Evolutionary conservation across 176 grass and related monocot species (phyloP).

Genomic region (Oryza longistaminata): DNA sequence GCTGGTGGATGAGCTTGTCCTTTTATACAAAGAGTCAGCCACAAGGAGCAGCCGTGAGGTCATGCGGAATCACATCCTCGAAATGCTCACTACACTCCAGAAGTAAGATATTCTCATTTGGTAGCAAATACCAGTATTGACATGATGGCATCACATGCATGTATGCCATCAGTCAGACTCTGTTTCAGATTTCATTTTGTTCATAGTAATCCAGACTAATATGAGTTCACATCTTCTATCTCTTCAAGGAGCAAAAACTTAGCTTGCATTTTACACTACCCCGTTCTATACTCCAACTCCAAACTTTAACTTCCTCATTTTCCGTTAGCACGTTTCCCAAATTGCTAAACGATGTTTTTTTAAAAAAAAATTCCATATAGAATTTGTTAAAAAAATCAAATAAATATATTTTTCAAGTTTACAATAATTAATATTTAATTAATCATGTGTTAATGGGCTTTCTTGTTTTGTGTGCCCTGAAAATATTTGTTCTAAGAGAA

Average conservation of each 20-base stretch:
- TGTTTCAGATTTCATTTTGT: constrained; percentile 10
- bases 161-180: neutral
- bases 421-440: too few species aligned
- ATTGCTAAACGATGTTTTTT: too few species aligned
- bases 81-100: constrained; percentile 60
- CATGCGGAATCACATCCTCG: constrained; percentile 51
- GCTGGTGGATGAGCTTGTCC: constrained; percentile 76
- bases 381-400: too few species aligned
- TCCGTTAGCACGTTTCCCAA: too few species aligned
- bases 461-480: too few species aligned
- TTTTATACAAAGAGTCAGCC: constrained; percentile 87
- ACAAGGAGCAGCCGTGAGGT: constrained; percentile 57
- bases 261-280: neutral
- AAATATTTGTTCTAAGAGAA: too few species aligned
- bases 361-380: too few species aligned
- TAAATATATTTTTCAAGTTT: too few species aligned
- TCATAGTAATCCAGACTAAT: neutral
- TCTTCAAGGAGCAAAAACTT: neutral
- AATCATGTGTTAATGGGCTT: too few species aligned
- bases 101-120: constrained; percentile 50
- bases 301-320: too few species aligned
- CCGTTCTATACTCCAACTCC: too few species aligned
- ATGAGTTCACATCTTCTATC: neutral
- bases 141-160: neutral
- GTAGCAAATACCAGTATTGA: neutral